Conservation (phyloP, 768 basidiomycete species). For the Pleurotus ostreatus region DNA sequence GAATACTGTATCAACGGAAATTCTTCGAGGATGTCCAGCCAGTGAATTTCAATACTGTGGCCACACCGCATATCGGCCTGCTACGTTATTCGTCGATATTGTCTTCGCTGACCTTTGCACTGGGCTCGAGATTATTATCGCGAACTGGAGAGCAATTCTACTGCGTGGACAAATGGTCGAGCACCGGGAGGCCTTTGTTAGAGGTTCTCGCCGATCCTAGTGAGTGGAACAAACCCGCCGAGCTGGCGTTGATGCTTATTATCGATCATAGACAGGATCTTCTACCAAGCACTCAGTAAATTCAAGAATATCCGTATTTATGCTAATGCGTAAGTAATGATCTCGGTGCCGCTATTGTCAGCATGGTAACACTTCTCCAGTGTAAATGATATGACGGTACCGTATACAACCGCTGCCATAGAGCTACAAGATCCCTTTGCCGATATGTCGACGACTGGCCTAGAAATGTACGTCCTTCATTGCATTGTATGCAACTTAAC, state of each 20-base stretch:
- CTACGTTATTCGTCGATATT: constrained; percentile 57
- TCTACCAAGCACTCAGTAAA: constrained; percentile 63
- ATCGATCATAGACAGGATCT: constrained; percentile 52
- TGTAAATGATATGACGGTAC: constrained; percentile 75
- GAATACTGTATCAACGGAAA: constrained; percentile 58
- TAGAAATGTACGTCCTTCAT: constrained; percentile 49
- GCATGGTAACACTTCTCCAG: constrained; percentile 25
- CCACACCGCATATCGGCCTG: constrained; percentile 81
- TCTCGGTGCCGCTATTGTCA: neutral
- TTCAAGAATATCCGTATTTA: constrained; percentile 75
- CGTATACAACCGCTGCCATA: constrained; percentile 76
- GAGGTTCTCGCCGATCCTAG: constrained; percentile 81
- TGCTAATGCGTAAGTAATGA: constrained; percentile 64
- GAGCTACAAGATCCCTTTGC: constrained; percentile 65
- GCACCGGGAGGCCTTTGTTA: constrained; percentile 60
- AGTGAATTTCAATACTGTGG: constrained; percentile 79
- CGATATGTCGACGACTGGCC: constrained; percentile 48
- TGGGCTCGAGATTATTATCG: constrained; percentile 71
- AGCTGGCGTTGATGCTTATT: too few species aligned
- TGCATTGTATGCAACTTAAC: constrained; percentile 1
- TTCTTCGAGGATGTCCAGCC: constrained; percentile 73
- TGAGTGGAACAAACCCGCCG: constrained; percentile 20
- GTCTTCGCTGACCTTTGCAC: constrained; percentile 43
- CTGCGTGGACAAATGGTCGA: constrained; percentile 68
- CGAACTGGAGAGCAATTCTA: constrained; percentile 82